phyloP scores from a whole-genome alignment of 345 rosid species.

The Eucalyptus regnans region DNA sequence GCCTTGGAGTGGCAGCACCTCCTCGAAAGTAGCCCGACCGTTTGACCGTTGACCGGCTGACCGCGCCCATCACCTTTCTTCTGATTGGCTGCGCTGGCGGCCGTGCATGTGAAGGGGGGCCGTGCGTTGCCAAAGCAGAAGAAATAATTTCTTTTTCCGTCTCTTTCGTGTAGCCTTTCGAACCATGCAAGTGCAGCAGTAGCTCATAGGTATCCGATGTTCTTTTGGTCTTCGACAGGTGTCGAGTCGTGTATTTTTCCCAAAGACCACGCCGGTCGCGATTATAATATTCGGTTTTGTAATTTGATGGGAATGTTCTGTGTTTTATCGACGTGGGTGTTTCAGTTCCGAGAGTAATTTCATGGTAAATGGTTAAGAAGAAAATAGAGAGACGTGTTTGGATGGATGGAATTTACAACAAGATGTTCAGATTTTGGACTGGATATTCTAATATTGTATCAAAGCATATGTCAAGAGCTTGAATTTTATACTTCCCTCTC shows the following conservation, averaged over 20 bases:
- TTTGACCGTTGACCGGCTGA: not conserved
- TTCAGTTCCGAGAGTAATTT: not conserved
- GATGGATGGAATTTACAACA: not conserved
- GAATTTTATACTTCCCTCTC: not conserved
- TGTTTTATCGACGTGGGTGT: not conserved
- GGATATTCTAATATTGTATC: not conserved
- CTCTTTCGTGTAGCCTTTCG: not conserved
- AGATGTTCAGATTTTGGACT: not conserved
- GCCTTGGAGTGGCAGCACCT: not conserved
- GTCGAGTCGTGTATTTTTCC: not conserved
- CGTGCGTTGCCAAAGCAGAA: not conserved
- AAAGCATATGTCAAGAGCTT: not conserved
- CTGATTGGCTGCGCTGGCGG: not conserved
- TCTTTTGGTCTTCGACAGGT: not conserved
- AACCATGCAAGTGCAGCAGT: not conserved
- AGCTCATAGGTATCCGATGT: not conserved
- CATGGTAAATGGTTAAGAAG: not conserved
- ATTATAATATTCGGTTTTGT: not conserved
- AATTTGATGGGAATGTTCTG: not conserved
- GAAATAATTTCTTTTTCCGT: not conserved
- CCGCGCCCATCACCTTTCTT: not conserved
- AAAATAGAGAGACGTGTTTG: too few species aligned
- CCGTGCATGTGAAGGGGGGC: not conserved
- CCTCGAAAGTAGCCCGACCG: not conserved
- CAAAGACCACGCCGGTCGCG: not conserved